Base-by-base conservation (phyloP, 345 rosid genomes). In the Citrus unshiu region DNA sequence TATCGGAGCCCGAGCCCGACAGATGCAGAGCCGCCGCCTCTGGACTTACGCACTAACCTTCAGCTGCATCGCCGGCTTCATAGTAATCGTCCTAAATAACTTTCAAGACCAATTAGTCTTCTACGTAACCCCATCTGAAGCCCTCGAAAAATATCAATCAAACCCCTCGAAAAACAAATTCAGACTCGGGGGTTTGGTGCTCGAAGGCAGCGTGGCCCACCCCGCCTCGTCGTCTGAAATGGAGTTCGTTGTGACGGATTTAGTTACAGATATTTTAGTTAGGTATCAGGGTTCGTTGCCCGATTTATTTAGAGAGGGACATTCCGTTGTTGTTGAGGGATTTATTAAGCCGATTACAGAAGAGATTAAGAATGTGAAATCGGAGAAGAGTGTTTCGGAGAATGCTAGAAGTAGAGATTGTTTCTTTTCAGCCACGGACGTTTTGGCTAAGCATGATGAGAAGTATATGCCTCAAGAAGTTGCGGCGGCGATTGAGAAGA, bases 401-500 rank as follows among this genome's bases (percentile, higher is more conserved):
- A 96, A 96, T 79, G 97, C 98, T 0, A 86, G 98, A 70, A 72
- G 86, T 46, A 80, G 81, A 1, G 95, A 91, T 3, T 91, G 94
- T 59, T 96, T 82, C 80, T 93, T 96, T 79, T 82, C 92, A 12
- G 97, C 98, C 0, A 84, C 90, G 0, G 97, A 93, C 81, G 99
- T 96, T 85, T 84, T 96, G 77, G 98, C 99, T 57, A 96, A 96
- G 92, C 98, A 96, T 18, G 98, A 96, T 13, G 99, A 96, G 84
- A 96, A 96, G 93, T 96, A 96, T 82, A 96, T 94, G 99, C 99
- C 99, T 0, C 69, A 75, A 73, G 99, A 94, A 77, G 99, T 94
- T 54, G 99, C 98, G 0, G 99, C 91, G 3, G 99, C 98, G 0
- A 90, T 94, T 77, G 97, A 96, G 91, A 96, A 91, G 93, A 96